A percentile compares a stretch with the other conserved stretches of the same genome.
Conservation (phyloP, 352 stramenopile species). For the Phytophthora macrochlamydospora region DNA sequence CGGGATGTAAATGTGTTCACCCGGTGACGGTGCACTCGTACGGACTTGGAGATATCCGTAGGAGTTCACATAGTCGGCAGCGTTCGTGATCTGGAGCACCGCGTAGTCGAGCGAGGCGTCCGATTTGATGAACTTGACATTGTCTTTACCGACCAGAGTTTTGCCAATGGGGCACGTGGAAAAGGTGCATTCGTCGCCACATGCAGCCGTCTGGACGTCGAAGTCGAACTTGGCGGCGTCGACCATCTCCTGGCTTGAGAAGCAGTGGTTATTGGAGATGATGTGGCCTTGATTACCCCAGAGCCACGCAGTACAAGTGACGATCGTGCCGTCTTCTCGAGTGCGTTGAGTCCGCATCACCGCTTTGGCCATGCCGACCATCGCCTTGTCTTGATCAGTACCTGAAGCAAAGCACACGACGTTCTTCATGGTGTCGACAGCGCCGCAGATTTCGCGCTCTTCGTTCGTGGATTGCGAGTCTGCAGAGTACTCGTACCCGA, state of each 20-base stretch:
- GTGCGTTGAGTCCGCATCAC: conserved; percentile 57
- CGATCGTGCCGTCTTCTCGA: conserved; percentile 49
- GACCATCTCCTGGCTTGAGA: conserved; percentile 49
- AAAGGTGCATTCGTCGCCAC: conserved; percentile 50
- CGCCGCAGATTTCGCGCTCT: conserved; percentile 47
- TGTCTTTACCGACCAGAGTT: conserved; percentile 40
- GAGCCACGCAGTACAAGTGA: conserved; percentile 54
- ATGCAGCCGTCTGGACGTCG: conserved; percentile 56
- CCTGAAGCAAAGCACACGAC: conserved; percentile 42
- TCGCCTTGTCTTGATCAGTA: conserved; percentile 37
- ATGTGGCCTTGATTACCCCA: conserved; percentile 65
- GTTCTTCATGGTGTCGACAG: conserved; percentile 67
- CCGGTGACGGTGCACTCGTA: conserved; percentile 37
- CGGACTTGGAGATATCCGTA: conserved; percentile 71
- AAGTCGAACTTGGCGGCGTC: conserved; percentile 58
- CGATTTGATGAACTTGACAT: conserved; percentile 63
- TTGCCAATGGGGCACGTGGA: conserved; percentile 44
- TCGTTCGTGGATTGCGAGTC: conserved; percentile 46
- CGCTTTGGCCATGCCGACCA: conserved; percentile 45
- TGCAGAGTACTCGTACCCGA: conserved; percentile 50
- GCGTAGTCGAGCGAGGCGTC: conserved; percentile 59
- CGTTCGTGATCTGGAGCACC: conserved; percentile 53
- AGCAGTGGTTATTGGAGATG: conserved; percentile 72
- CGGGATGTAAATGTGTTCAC: conserved; percentile 70
- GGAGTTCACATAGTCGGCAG: conserved; percentile 36